These are phyloP conservation scores for Fusarium sp. DNA, from an alignment of 2,329 filamentous ascomycete genomes.

Conservation along the genomic window DNA sequence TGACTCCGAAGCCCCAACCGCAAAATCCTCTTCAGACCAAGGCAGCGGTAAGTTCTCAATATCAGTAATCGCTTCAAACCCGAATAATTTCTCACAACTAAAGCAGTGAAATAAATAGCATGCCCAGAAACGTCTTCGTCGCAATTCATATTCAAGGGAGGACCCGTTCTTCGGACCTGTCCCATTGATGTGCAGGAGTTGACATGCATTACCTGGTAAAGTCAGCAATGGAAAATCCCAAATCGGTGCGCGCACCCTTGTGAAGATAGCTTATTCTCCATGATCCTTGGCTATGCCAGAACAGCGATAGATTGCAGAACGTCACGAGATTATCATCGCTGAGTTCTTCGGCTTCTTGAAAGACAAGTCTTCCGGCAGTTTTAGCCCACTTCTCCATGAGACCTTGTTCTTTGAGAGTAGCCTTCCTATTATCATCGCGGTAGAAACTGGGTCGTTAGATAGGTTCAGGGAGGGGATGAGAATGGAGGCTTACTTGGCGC, in stretches of 20 bases:
- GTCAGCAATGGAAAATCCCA: accelerated
- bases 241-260: not conserved
- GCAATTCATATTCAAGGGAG: not conserved
- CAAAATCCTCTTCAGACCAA: not conserved
- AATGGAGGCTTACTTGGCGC: slow-evolving; percentile 25
- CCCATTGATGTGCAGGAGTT: slow-evolving; percentile 25
- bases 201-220: slow-evolving; percentile 17
- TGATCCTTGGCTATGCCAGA: slow-evolving; percentile 37
- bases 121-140: not conserved
- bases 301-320: slow-evolving; percentile 26
- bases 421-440: not conserved
- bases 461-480: accelerated
- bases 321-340: slow-evolving; percentile 27
- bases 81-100: not conserved
- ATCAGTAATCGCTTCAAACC: not conserved
- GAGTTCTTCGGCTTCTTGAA: slow-evolving; percentile 20
- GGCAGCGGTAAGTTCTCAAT: not conserved
- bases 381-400: slow-evolving; percentile 25
- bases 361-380: slow-evolving; percentile 8
- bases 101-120: slow-evolving; percentile 3
- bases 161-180: not conserved
- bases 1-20: accelerated
- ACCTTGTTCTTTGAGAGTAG: not conserved
- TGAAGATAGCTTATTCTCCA: slow-evolving; percentile 34
- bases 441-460: slow-evolving; percentile 18